Evolutionary conservation across 192 early-diverging fungal species (phyloP).

Genomic region (Coemansia sp.): DNA sequence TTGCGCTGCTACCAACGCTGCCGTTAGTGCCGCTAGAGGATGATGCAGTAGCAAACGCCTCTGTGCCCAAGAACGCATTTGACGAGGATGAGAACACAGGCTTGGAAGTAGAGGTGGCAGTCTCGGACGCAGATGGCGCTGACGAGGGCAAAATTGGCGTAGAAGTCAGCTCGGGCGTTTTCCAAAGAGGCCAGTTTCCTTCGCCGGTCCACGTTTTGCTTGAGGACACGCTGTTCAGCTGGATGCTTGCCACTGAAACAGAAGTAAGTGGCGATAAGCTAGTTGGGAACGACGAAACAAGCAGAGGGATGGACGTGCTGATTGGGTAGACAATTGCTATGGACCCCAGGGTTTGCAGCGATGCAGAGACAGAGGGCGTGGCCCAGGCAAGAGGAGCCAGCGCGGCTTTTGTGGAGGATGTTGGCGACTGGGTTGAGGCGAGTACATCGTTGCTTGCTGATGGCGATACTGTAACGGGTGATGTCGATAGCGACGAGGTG

Average conservation of each 20-base stretch:
- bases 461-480: not conserved
- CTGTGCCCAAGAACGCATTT: not conserved
- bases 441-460: not conserved
- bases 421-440: not conserved
- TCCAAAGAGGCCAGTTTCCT: not conserved
- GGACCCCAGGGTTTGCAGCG: conserved; percentile 21
- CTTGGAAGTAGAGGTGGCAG: not conserved
- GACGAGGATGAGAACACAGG: not conserved
- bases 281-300: conserved; percentile 10
- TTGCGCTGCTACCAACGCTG: not conserved
- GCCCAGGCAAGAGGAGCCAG: not conserved
- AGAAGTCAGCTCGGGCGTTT: not conserved
- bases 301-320: conserved; percentile 25
- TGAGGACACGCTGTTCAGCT: not conserved
- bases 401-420: conserved; percentile 1
- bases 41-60: not conserved
- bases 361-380: not conserved
- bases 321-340: conserved; percentile 21
- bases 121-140: not conserved
- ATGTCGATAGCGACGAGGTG: not conserved
- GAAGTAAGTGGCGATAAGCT: not conserved
- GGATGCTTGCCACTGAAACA: not conserved
- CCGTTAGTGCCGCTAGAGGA: not conserved
- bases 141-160: not conserved
- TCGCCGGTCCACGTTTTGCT: not conserved